Evolutionary conservation across 768 basidiomycete species (phyloP).

Genomic region (Cystoderma amianthinum): DNA sequence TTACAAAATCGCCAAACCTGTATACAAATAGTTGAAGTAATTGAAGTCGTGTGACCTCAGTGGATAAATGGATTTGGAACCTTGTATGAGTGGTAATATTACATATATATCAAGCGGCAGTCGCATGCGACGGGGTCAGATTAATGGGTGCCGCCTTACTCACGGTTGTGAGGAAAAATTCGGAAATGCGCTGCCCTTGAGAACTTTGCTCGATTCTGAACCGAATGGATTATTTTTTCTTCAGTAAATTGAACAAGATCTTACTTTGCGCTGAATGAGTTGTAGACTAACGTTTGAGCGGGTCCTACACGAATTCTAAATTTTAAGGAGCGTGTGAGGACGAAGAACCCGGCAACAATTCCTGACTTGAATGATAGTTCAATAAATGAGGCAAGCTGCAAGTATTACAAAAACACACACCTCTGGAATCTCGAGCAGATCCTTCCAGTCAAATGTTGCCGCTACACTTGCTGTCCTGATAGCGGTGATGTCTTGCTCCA

Average conservation of each 20-base stretch:
- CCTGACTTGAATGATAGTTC: constrained; percentile 13
- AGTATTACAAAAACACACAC: not conserved
- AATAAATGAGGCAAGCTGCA: not conserved
- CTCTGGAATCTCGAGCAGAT: not conserved
- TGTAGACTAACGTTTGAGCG: constrained; percentile 22
- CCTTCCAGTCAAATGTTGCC: constrained; percentile 1
- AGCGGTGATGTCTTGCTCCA: not conserved
- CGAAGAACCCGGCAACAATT: constrained; percentile 30
- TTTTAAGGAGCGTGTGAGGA: constrained; percentile 29
- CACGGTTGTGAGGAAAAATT: constrained; percentile 25
- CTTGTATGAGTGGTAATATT: too few species aligned
- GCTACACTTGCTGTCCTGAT: not conserved
- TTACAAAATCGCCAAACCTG: too few species aligned
- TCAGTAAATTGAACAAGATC: constrained; percentile 13
- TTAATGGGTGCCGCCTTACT: constrained; percentile 24
- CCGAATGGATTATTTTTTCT: not conserved
- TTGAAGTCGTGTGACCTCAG: too few species aligned
- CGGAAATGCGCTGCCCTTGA: constrained; percentile 18
- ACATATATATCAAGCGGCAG: too few species aligned
- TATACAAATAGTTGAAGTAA: too few species aligned
- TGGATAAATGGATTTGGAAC: too few species aligned
- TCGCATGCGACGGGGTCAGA: too few species aligned
- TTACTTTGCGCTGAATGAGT: constrained; percentile 34
- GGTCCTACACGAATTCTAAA: constrained; percentile 31
- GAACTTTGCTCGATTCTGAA: constrained; percentile 16